Base-by-base conservation (phyloP, 129 eudicot species). In the Arctium minus region DNA sequence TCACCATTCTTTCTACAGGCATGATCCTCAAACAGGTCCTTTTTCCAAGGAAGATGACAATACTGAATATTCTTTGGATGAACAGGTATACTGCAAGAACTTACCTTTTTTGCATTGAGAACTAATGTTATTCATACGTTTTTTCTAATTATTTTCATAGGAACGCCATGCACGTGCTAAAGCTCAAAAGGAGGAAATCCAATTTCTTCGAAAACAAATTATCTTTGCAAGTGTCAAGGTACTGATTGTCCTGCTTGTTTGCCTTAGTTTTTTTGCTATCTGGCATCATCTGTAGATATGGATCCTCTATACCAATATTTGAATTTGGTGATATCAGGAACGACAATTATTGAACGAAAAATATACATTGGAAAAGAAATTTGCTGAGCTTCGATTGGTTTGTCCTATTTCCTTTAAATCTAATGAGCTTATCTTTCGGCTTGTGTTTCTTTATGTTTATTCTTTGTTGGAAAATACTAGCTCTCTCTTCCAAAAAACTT, bases 361-460 rank as follows among this genome's bases (percentile, higher is more conserved):
- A 74, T 87, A 86, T 85, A 83, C 93, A 9, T 85, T 91, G 80
- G 97, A 96, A 86, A 91, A 92, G 88, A 93, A 91, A 82, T 90
- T 96, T 82, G 88, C 99, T 0, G 99, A 93, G 82, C 85, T 96
- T 81, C 90, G 97, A 82, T 77, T 96, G 99, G 99, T 96, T 81
- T 72, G 91, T 86, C 76, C 68, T 72, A 8, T 68, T 72, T 74
- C 35, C 48, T 46, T 60, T 69, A 18, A 70, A 27, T 56, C 18
- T 78, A 40, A 65, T 69, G 30, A 38, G 22, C 31, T 80, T 86
- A 73, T 78, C 30, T 50, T 37, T 83, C 60, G 72, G 35, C 80
- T n/a, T 71, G 69, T 85, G 11, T 82, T 74, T 60, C 30, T 67
- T 62, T 81, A 33, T 65, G 38, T 33, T 74, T 27, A 30, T 27